Evolutionary conservation across 495 filamentous ascomycete species (phyloP), one percentile per base, ranked within the genome.

Genomic region (Zalerion maritima): DNA sequence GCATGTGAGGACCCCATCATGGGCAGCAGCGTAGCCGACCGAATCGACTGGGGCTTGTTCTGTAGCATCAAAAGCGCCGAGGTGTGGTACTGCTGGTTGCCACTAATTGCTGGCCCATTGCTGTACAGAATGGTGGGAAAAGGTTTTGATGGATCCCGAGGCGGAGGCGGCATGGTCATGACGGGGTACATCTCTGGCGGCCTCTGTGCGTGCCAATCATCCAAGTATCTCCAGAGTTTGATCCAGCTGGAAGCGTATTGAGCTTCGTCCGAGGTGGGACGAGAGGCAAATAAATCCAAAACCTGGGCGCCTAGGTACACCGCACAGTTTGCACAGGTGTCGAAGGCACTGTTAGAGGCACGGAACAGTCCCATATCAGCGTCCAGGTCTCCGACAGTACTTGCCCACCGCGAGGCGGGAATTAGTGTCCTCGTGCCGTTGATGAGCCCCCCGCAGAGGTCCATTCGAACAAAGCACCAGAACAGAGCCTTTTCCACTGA

Each of bases 401-500:
- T 55, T 60, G 65, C 28, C 58, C 57, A 14, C 45, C 47, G 1
- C 54, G 51, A 9, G 44, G 47, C 5, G 64, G 36, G 14, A 64
- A 42, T 5, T 55, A 58, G 17, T 47, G 57, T 31, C 58, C 45
- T 2, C 55, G 57, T 3, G 59, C 60, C 50, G 2, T 56, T 55
- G 20, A 66, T 64, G 2, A 66, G 43, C 2, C 55, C 60, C 27
- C 55, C 60, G 25, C 60, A 66, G 18, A 62, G 31, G 44, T 66
- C 58, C 55, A 66, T 66, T 16, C 60, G 40, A 14, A 55, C 58
- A 37, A 58, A 64, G 28, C 60, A 66, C 61, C 61, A 66, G 23
- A 66, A 66, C 0, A 63, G 41, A 9, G 58, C 61, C 26, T 57
- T 58, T 28, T 51, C 20, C 15, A 60, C 30, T 2, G 55, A 57